Percentiles rank a stretch among this genome's conserved stretches.
Evolutionary conservation across 176 grass and related monocot genomes (phyloP).

Genomic region (Dendrocalamus sinicus): DNA sequence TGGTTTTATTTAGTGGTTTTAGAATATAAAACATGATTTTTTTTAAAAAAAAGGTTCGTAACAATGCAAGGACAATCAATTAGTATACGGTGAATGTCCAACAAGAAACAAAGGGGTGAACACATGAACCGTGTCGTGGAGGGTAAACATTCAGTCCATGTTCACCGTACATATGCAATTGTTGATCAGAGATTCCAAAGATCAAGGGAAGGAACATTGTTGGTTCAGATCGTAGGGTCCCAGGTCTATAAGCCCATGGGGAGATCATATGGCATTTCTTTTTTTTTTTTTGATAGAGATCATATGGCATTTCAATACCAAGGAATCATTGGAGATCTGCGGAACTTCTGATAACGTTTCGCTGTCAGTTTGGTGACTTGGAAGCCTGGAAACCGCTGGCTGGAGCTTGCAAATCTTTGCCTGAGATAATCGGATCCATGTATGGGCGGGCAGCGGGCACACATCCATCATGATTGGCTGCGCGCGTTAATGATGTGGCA

Average conservation of each 20-base stretch:
- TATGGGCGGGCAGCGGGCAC: neutral
- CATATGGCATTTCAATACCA: neutral
- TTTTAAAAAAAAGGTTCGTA: too few relatives aligned
- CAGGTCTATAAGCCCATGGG: slow-evolving; percentile 50
- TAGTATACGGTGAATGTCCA: too few relatives aligned
- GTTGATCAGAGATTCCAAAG: neutral
- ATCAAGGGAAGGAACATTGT: neutral
- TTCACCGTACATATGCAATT: neutral
- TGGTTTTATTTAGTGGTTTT: too few relatives aligned
- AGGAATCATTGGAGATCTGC: neutral
- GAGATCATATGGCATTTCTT: slow-evolving; percentile 21
- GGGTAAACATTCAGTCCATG: neutral
- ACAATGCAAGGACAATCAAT: too few relatives aligned
- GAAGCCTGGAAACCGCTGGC: neutral
- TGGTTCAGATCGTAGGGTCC: slow-evolving; percentile 17
- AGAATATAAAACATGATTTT: too few relatives aligned
- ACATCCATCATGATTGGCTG: neutral
- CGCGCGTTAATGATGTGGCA: neutral
- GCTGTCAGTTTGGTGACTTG: neutral
- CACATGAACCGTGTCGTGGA: neutral
- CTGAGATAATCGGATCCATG: neutral
- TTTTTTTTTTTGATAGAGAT: too few relatives aligned
- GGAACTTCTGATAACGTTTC: neutral
- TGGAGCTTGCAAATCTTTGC: neutral
- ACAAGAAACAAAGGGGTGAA: neutral